A percentile compares a stretch with the other conserved stretches of the same genome.
Evolutionary conservation across 208 protist genomes (phyloP).

Genomic region (Herpetomonas tarakana): DNA sequence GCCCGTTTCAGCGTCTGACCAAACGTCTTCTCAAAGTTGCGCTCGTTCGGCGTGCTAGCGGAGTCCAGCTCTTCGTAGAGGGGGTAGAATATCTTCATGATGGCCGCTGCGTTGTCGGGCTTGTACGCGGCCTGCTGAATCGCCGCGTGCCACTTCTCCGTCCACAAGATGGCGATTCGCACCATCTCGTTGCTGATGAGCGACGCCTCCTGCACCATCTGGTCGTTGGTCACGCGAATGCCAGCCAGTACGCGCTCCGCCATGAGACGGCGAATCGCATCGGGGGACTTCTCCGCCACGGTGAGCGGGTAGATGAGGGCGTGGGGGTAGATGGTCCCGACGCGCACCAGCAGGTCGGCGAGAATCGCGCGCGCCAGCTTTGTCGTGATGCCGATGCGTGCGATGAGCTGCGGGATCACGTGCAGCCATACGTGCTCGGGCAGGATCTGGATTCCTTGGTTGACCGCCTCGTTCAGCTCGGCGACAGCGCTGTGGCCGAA

Average conservation of each 20-base stretch:
- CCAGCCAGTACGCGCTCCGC: slow-evolving; percentile 77
- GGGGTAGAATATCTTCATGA: slow-evolving; percentile 92
- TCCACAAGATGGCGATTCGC: slow-evolving; percentile 98
- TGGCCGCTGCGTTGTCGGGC: slow-evolving; percentile 86
- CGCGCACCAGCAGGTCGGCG: slow-evolving; percentile 91
- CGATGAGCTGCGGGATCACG: slow-evolving; percentile 99
- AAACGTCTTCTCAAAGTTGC: slow-evolving; percentile 89
- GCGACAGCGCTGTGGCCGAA: slow-evolving; percentile 90
- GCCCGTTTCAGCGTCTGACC: slow-evolving; percentile 62
- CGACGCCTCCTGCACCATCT: slow-evolving; percentile 93
- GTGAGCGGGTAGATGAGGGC: slow-evolving; percentile 99
- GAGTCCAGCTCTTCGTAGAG: slow-evolving; percentile 95
- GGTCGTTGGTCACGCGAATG: slow-evolving; percentile 72
- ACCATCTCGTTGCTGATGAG: slow-evolving; percentile 98
- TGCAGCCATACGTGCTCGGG: slow-evolving; percentile 97
- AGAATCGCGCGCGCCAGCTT: slow-evolving; percentile 89
- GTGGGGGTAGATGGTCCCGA: slow-evolving; percentile 98
- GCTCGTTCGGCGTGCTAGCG: slow-evolving; percentile 93
- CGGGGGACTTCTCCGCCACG: slow-evolving; percentile 93
- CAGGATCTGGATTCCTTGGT: slow-evolving; percentile 91
- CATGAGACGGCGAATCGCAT: slow-evolving; percentile 67
- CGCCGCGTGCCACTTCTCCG: slow-evolving; percentile 92
- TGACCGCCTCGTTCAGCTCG: slow-evolving; percentile 82
- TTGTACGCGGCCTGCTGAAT: slow-evolving; percentile 97
- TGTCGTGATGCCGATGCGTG: slow-evolving; percentile 95